A percentile compares a stretch with the other conserved stretches of the same genome.
Conservation (phyloP, 345 rosid species). For the Eucalyptus urophylla region DNA sequence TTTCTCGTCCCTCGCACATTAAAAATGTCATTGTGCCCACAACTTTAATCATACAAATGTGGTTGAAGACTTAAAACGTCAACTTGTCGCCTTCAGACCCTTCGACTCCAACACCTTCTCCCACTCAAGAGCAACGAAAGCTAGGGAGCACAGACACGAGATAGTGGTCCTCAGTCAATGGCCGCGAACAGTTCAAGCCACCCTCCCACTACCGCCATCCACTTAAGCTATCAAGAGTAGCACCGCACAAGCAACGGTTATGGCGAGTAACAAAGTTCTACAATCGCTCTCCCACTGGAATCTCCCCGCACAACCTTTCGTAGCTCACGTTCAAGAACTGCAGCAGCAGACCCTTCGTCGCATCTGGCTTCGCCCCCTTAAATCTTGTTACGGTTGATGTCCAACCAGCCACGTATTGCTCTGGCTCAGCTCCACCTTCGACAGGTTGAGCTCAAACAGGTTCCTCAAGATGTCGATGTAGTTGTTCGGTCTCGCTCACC, state of each 20-base stretch:
- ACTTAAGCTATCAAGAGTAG: slow-evolving; percentile 40
- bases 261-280: background rate
- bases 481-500: slow-evolving; percentile 7
- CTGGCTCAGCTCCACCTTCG: slow-evolving; percentile 24
- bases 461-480: slow-evolving; percentile 41
- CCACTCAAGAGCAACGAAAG: too few species aligned
- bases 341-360: background rate
- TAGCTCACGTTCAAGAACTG: background rate
- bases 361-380: background rate
- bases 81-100: background rate
- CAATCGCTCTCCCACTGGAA: background rate
- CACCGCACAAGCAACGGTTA: slow-evolving; percentile 59
- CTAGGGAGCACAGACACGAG: too few species aligned
- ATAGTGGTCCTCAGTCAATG: too few species aligned
- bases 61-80: background rate
- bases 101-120: background rate
- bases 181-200: background rate
- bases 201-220: background rate
- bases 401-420: slow-evolving; percentile 16
- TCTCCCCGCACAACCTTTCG: background rate
- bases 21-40: too few species aligned
- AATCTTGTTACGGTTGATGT: slow-evolving; percentile 56
- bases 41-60: too few species aligned
- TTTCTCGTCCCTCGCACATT: too few species aligned
- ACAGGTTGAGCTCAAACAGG: slow-evolving; percentile 16